A percentile compares a stretch with the other conserved stretches of the same genome.
Conservation (phyloP, 1,284 basidiomycete genomes). For the Golubevia pallescens region DNA sequence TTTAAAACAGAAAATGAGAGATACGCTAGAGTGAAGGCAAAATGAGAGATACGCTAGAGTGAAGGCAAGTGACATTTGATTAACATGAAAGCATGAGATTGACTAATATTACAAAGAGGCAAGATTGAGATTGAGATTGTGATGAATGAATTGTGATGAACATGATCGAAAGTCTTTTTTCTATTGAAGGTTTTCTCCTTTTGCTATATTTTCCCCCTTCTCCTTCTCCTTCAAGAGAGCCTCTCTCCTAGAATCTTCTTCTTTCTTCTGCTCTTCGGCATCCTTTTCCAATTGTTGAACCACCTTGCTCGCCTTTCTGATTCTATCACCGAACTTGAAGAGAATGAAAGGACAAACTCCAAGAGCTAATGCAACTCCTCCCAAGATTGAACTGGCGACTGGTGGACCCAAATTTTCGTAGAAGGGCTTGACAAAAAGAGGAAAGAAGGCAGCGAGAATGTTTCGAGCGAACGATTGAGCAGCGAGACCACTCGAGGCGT, state of each 20-base stretch:
- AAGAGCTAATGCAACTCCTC: conserved; percentile 23
- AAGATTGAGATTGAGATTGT: too few relatives aligned
- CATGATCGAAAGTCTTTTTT: too few relatives aligned
- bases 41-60: too few relatives aligned
- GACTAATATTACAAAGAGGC: too few relatives aligned
- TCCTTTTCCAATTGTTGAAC: conserved; percentile 7
- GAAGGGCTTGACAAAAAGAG: conserved; percentile 54
- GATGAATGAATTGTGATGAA: too few relatives aligned
- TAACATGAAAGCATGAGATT: too few relatives aligned
- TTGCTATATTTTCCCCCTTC: background rate
- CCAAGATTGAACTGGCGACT: conserved; percentile 41
- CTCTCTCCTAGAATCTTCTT: background rate
- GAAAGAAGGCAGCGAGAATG: conserved; percentile 53
- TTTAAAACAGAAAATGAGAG: too few relatives aligned
- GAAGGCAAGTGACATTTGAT: too few relatives aligned
- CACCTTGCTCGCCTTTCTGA: conserved; percentile 24
- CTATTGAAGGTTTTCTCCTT: background rate
- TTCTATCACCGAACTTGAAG: conserved; percentile 27
- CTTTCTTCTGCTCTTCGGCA: background rate
- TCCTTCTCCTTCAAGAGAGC: background rate
- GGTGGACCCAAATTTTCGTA: conserved; percentile 31
- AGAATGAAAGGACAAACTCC: conserved; percentile 44
- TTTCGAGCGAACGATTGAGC: conserved; percentile 64
- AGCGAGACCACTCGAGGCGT: conserved; percentile 65
- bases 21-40: too few relatives aligned